These are phyloP conservation scores for Trichoderma cornu-damae DNA, from an alignment of 2,329 filamentous ascomycete genomes.

Conservation along the genomic window DNA sequence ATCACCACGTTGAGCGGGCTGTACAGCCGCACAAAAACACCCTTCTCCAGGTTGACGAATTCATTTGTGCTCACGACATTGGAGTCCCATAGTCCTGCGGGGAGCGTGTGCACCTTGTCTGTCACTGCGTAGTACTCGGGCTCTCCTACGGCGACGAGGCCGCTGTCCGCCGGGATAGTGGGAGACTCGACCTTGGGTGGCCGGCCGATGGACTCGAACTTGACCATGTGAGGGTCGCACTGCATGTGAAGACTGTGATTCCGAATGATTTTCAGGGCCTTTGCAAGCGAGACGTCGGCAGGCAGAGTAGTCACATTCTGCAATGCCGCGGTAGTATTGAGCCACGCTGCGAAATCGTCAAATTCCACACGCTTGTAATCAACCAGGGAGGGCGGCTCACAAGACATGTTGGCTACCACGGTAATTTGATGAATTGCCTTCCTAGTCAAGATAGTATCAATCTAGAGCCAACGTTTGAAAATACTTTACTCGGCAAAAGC, in stretches of 20 bases:
- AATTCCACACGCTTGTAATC: neutral
- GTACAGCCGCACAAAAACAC: slow-evolving; percentile 48
- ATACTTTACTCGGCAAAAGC: too few relatives aligned
- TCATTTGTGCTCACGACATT: slow-evolving; percentile 51
- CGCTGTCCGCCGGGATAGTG: slow-evolving; percentile 29
- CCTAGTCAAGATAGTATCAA: neutral
- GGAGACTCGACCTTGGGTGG: slow-evolving; percentile 25
- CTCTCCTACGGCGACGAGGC: slow-evolving; percentile 25
- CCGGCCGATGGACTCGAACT: slow-evolving; percentile 36
- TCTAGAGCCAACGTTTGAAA: too few relatives aligned
- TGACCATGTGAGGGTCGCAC: slow-evolving; percentile 48
- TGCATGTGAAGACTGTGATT: slow-evolving; percentile 48
- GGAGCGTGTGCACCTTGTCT: slow-evolving; percentile 47
- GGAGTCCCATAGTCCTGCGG: slow-evolving; percentile 51
- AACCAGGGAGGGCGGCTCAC: slow-evolving; percentile 16
- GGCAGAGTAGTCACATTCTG: slow-evolving; percentile 43
- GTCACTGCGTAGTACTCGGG: slow-evolving; percentile 44
- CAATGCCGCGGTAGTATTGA: slow-evolving; percentile 41
- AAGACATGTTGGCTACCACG: slow-evolving; percentile 21
- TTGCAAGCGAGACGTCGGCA: slow-evolving; percentile 30
- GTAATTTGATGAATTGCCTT: too few relatives aligned
- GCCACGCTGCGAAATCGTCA: slow-evolving; percentile 30
- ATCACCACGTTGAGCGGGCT: slow-evolving; percentile 48
- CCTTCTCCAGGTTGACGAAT: slow-evolving; percentile 45
- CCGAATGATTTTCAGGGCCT: slow-evolving; percentile 44